Evolutionary conservation across 176 grass and related monocot genomes (phyloP).

Genomic region (Aegilops sharonensis): DNA sequence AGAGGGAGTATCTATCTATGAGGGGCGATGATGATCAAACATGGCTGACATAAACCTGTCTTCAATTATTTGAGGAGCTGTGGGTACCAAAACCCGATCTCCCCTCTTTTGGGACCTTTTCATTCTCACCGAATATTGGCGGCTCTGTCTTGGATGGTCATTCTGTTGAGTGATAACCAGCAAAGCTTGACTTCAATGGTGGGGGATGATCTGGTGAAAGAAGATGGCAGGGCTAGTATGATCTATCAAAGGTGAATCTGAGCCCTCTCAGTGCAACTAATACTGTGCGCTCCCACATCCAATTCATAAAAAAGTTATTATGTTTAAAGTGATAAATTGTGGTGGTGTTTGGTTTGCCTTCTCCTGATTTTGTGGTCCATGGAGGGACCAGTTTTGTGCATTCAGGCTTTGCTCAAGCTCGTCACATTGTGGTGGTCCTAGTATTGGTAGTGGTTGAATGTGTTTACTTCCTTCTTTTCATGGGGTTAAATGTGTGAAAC

Average conservation of each 20-base stretch:
- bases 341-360: no score
- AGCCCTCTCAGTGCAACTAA: not conserved
- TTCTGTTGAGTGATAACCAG: conserved; percentile 9
- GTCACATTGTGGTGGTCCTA: not conserved
- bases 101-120: not conserved
- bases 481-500: no score
- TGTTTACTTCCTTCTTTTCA: not conserved
- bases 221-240: not conserved
- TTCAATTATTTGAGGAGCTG: not conserved
- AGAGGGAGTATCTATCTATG: not conserved
- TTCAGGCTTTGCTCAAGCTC: not conserved
- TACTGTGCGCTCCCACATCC: no score
- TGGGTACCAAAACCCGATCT: not conserved
- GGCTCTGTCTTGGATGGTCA: conserved; percentile 30
- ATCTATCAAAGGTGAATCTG: conserved; percentile 33
- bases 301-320: no score
- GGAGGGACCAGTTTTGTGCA: not conserved
- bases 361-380: no score
- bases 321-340: no score
- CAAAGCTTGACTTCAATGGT: not conserved
- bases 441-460: not conserved
- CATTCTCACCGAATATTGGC: not conserved
- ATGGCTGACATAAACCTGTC: not conserved
- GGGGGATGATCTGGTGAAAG: not conserved
- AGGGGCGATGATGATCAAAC: not conserved